phyloP scores from a whole-genome alignment of 768 basidiomycete genomes.

The Phanerochaete carnosa region DNA sequence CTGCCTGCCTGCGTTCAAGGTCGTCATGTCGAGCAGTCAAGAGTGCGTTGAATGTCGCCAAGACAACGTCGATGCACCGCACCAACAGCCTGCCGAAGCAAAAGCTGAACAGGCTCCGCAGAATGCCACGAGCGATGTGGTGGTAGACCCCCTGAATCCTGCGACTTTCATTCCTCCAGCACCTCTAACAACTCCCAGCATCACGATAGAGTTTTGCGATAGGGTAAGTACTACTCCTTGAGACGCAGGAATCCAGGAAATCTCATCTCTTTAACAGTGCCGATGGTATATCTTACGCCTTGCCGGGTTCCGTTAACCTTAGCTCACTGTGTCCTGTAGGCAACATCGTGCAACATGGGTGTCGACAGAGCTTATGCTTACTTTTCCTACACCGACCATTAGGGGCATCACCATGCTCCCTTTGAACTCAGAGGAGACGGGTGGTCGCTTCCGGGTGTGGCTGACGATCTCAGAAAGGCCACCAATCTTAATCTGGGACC shows the following conservation, averaged over 20 bases:
- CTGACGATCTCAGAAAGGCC: conserved; percentile 40
- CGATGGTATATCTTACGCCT: conserved; percentile 57
- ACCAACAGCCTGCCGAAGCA: background rate
- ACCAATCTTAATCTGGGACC: conserved; percentile 74
- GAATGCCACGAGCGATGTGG: background rate
- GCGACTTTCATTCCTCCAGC: conserved; percentile 56
- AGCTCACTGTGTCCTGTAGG: conserved; percentile 42
- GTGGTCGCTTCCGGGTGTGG: conserved; percentile 92
- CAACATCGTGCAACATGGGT: conserved; percentile 90
- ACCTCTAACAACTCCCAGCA: conserved; percentile 43
- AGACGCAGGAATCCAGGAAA: background rate
- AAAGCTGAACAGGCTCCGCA: background rate
- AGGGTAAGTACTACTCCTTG: conserved; percentile 49
- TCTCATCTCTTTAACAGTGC: conserved; percentile 45
- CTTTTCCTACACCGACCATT: conserved; percentile 80
- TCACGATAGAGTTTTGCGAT: conserved; percentile 93
- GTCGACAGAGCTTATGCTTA: conserved; percentile 89
- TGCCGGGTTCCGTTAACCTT: background rate
- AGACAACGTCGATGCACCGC: background rate
- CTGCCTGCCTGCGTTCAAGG: background rate
- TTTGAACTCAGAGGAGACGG: conserved; percentile 74
- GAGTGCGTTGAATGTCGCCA: background rate
- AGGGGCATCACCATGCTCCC: conserved; percentile 70
- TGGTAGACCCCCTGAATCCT: conserved; percentile 37
- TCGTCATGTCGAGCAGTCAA: background rate